Evolutionary conservation across 352 stramenopile genomes (phyloP).

Genomic region (Plasmopara muralis): DNA sequence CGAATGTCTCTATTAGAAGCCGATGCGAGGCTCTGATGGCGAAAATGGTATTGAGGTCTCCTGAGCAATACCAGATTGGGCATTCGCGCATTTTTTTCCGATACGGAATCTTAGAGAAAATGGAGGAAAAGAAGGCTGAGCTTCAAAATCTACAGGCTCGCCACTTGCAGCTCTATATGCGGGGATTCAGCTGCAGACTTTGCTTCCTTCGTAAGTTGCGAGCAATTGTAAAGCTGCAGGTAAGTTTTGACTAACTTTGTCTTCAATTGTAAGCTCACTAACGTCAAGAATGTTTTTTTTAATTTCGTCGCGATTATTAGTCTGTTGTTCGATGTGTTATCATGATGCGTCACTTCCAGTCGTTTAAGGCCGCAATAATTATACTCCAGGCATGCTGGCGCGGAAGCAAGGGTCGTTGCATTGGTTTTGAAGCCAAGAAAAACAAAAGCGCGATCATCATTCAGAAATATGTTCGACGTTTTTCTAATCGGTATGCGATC

Average conservation of each 20-base stretch:
- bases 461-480: slow-evolving; percentile 56
- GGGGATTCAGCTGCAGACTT: slow-evolving; percentile 51
- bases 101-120: slow-evolving; percentile 67
- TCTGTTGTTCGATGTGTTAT: slow-evolving; percentile 78
- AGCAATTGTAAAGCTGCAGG: slow-evolving; percentile 76
- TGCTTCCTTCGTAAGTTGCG: slow-evolving; percentile 55
- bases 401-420: slow-evolving; percentile 55
- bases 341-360: slow-evolving; percentile 65
- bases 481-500: slow-evolving; percentile 41
- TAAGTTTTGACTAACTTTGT: slow-evolving; percentile 11
- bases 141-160: slow-evolving; percentile 54
- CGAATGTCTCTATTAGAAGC: slow-evolving; percentile 34
- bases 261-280: not conserved
- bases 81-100: slow-evolving; percentile 77
- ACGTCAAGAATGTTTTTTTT: not conserved
- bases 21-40: slow-evolving; percentile 53
- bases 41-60: slow-evolving; percentile 53
- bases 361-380: slow-evolving; percentile 47
- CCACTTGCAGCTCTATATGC: slow-evolving; percentile 68
- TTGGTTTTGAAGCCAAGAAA: slow-evolving; percentile 40
- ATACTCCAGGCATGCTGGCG: slow-evolving; percentile 71
- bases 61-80: slow-evolving; percentile 73
- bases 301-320: slow-evolving; percentile 21
- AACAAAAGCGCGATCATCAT: slow-evolving; percentile 61
- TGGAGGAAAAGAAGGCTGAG: slow-evolving; percentile 62